Conservation (phyloP, 495 filamentous ascomycete genomes). For the Hyaloscypha finlandica region DNA sequence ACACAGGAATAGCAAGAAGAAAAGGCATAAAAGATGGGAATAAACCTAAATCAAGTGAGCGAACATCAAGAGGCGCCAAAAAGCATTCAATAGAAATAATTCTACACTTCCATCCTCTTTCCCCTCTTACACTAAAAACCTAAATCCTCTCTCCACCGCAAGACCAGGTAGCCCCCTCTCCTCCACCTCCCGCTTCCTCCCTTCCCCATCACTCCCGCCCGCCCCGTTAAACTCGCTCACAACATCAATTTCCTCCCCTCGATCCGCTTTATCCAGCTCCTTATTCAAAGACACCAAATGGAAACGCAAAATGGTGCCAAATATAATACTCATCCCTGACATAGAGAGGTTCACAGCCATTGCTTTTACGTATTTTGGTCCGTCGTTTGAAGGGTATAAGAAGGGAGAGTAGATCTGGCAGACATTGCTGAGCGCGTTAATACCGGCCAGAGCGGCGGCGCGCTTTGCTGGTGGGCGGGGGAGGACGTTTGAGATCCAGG, state of each 20-base stretch:
- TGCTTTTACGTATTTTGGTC: constrained; percentile 37
- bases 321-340: constrained; percentile 62
- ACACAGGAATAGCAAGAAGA: too few relatives aligned
- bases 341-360: constrained; percentile 73
- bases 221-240: not conserved
- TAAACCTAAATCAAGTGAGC: too few relatives aligned
- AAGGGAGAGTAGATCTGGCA: constrained; percentile 74
- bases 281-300: constrained; percentile 66
- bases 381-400: constrained; percentile 36
- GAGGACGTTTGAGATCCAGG: constrained; percentile 79
- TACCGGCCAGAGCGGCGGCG: constrained; percentile 76
- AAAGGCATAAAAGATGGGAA: too few relatives aligned
- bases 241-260: constrained; percentile 35
- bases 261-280: constrained; percentile 63
- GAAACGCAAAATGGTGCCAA: constrained; percentile 63
- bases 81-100: too few relatives aligned
- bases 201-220: not conserved
- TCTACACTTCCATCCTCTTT: too few relatives aligned
- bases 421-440: constrained; percentile 75
- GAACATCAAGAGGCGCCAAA: too few relatives aligned
- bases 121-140: not conserved
- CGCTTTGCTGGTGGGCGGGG: constrained; percentile 82
- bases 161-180: constrained; percentile 37
- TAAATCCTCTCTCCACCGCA: not conserved
- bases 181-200: constrained; percentile 1